phyloP scores from a whole-genome alignment of 345 rosid species.

The Sisymbrium irio region DNA sequence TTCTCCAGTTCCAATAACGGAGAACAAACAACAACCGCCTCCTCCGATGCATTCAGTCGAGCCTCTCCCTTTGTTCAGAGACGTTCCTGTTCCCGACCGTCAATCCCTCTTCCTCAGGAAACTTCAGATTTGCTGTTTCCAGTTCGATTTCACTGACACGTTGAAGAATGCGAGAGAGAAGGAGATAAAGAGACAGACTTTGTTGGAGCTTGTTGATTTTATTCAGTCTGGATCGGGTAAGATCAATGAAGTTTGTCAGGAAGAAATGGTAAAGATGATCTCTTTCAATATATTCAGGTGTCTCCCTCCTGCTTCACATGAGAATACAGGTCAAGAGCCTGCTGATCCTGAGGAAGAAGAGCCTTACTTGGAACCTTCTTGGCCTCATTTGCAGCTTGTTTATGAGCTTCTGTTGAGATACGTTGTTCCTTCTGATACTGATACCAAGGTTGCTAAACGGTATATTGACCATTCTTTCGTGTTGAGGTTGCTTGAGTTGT shows the following conservation, averaged over 20 bases:
- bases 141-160: slow-evolving; percentile 64
- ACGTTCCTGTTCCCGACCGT: slow-evolving; percentile 58
- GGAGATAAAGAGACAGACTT: slow-evolving; percentile 80
- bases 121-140: slow-evolving; percentile 75
- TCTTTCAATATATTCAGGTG: slow-evolving; percentile 61
- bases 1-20: slow-evolving; percentile 24
- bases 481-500: slow-evolving; percentile 69
- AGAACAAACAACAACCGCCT: slow-evolving; percentile 44
- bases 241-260: slow-evolving; percentile 68
- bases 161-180: slow-evolving; percentile 59
- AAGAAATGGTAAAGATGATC: slow-evolving; percentile 78
- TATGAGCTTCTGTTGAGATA: slow-evolving; percentile 77
- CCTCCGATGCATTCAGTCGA: slow-evolving; percentile 65
- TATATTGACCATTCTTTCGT: slow-evolving; percentile 77
- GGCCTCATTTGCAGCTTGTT: slow-evolving; percentile 90
- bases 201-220: slow-evolving; percentile 72
- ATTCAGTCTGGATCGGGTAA: slow-evolving; percentile 77
- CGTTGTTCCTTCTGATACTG: slow-evolving; percentile 72
- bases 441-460: slow-evolving; percentile 75
- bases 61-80: slow-evolving; percentile 64
- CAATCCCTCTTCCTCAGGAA: slow-evolving; percentile 63
- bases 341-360: slow-evolving; percentile 87
- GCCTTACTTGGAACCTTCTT: slow-evolving; percentile 74
- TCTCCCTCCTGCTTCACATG: slow-evolving; percentile 74
- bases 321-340: slow-evolving; percentile 73